Evolutionary conservation across 495 filamentous ascomycete genomes (phyloP).

Genomic region (Penicillium roqueforti): DNA sequence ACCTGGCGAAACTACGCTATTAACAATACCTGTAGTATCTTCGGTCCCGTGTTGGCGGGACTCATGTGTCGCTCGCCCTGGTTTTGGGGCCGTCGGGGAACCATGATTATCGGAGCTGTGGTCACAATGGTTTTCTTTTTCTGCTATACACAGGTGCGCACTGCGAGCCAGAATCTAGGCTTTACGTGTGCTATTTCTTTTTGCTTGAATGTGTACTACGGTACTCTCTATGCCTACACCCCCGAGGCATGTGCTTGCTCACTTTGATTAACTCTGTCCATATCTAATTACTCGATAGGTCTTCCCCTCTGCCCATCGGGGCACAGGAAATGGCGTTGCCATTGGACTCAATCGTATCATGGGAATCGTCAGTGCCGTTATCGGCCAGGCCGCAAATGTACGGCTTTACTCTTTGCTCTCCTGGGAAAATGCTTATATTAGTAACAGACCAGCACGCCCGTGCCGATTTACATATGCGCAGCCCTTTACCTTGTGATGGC

Average conservation of each 20-base stretch:
- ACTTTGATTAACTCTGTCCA: not conserved
- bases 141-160: slow-evolving; percentile 61
- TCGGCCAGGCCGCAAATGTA: slow-evolving; percentile 44
- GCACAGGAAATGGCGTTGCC: slow-evolving; percentile 66
- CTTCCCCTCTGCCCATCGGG: slow-evolving; percentile 63
- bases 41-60: slow-evolving; percentile 61
- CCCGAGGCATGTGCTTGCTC: slow-evolving; percentile 32
- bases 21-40: slow-evolving; percentile 60
- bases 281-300: slow-evolving; percentile 3
- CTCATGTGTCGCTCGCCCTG: slow-evolving; percentile 55
- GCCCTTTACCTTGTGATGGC: slow-evolving; percentile 65
- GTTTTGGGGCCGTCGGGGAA: slow-evolving; percentile 57
- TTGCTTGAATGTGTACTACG: slow-evolving; percentile 68
- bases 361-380: slow-evolving; percentile 66
- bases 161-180: slow-evolving; percentile 54
- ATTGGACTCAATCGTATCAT: slow-evolving; percentile 67
- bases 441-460: slow-evolving; percentile 19
- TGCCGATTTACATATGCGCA: slow-evolving; percentile 67
- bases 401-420: not conserved
- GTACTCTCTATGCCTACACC: slow-evolving; percentile 63
- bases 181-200: slow-evolving; percentile 65
- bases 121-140: slow-evolving; percentile 66
- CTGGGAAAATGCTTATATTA: not conserved
- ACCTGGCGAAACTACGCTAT: slow-evolving; percentile 71
- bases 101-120: slow-evolving; percentile 61